Percentiles rank a stretch among this genome's conserved stretches.
phyloP scores from a whole-genome alignment of 2,329 filamentous ascomycete species.

The Polytolypa hystricis region DNA sequence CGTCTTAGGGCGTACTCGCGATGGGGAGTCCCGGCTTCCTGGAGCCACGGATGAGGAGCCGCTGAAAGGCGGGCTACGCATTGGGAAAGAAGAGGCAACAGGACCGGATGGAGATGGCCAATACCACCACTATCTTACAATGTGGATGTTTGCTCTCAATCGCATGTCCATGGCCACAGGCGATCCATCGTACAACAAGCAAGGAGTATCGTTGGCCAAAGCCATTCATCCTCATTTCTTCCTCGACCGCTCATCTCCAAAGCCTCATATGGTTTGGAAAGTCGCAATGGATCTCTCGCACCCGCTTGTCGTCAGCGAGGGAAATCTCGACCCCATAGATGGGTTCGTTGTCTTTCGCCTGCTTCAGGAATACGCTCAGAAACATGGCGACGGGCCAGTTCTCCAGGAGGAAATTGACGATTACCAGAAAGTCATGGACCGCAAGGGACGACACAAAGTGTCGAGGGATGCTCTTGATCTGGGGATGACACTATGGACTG shows the following conservation, averaged over 20 bases:
- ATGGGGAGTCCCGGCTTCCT: conserved; percentile 37
- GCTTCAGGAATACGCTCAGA: conserved; percentile 33
- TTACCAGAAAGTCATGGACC: conserved; percentile 39
- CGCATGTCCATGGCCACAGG: conserved; percentile 39
- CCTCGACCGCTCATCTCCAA: conserved; percentile 20
- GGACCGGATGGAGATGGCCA: conserved; percentile 48
- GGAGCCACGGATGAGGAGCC: conserved; percentile 43
- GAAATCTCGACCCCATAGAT: conserved; percentile 46
- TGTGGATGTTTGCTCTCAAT: conserved; percentile 54
- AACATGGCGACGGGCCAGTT: conserved; percentile 20
- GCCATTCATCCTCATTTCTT: conserved; percentile 46
- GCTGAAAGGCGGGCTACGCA: conserved; percentile 45
- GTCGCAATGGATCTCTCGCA: conserved; percentile 39
- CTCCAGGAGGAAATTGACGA: conserved; percentile 42
- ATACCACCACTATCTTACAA: conserved; percentile 50
- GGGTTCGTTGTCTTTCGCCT: conserved; percentile 43
- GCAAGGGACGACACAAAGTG: conserved; percentile 33
- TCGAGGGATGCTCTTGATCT: conserved; percentile 45
- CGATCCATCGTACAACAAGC: conserved; percentile 38
- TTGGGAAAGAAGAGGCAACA: conserved; percentile 42
- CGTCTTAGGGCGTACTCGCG: conserved; percentile 42
- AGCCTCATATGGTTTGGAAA: conserved; percentile 46
- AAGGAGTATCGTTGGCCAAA: conserved; percentile 42
- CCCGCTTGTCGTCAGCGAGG: conserved; percentile 41
- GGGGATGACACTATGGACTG: conserved; percentile 49